Evolutionary conservation across 75 land plant species (phyloP), one percentile per base, ranked within the genome.

Genomic region (Pinus tabuliformis): DNA sequence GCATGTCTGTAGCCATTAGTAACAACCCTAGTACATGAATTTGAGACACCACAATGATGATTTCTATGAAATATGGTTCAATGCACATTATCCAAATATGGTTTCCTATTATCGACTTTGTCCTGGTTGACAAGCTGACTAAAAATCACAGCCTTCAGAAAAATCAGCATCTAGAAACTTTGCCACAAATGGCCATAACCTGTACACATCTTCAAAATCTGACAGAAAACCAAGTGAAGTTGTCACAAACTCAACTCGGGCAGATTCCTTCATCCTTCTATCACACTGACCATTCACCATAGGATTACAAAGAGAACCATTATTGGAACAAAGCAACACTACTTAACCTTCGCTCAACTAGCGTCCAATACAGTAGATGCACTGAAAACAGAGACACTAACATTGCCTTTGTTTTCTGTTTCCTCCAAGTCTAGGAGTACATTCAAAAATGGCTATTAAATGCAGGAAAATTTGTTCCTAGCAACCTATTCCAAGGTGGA

Each of bases 161-260:
- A 80, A 86, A 80, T 84, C 82, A 24, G 82, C 87, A 77, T 86
- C 81, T 70, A 86, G 72, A 74, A 86, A 86, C 75, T 78, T 86
- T 36, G 86, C 86, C 58, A 86, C 79, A 61, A 86, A 86, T 6
- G 60, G 73, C 88, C 88, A 86, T 52, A 86, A 54, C 52, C 76
- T 84, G 73, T 86, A 84, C n/a, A 86, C 87, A 65, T 86, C 88
- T 62, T 86, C 88, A 57, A 84, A 86, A 62, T 72, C 80, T 20
- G 77, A 56, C 57, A 86, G 73, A 74, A 84, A 86, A 30, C 83
- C 78, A n/a, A 86, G 75, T 11, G 87, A 73, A 20, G 78, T 79
- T n/a, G 87, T 86, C 57, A 86, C 73, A 11, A 80, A 86, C 28
- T 73, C 62, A 58, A 78, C 80, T 17, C 60, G 11, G 6, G 24